Evolutionary conservation across 371 early-diverging fungal genomes (phyloP).

Genomic region (Mortierella sp.): DNA sequence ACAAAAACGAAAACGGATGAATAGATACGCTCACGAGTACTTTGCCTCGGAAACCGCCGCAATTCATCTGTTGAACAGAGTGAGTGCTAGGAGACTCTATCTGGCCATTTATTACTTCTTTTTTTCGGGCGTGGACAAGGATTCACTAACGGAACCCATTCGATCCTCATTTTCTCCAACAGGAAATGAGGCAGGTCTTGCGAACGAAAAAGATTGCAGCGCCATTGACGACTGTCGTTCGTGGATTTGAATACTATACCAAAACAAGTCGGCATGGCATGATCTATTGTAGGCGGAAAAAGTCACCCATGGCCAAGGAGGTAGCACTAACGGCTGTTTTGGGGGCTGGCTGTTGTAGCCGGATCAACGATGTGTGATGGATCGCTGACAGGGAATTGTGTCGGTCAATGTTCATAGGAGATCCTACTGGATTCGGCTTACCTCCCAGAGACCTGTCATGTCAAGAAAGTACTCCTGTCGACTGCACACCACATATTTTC

Average conservation of each 20-base stretch:
- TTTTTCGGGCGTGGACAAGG: not conserved
- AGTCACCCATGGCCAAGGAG: constrained; percentile 59
- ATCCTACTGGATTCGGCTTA: constrained; percentile 67
- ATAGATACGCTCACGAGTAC: constrained; percentile 55
- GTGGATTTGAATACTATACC: constrained; percentile 74
- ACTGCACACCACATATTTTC: constrained; percentile 70
- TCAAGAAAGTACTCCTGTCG: constrained; percentile 70
- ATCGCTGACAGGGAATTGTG: not conserved
- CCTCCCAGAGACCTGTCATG: constrained; percentile 61
- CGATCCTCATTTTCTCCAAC: not conserved
- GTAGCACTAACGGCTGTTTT: constrained; percentile 24
- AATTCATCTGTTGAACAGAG: constrained; percentile 45
- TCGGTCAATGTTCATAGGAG: constrained; percentile 48
- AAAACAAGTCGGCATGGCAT: constrained; percentile 66
- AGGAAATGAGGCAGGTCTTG: constrained; percentile 69
- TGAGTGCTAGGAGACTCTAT: constrained; percentile 2
- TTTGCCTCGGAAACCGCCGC: constrained; percentile 48
- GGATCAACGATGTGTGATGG: too few relatives aligned
- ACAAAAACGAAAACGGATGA: too few relatives aligned
- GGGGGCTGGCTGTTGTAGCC: too few relatives aligned
- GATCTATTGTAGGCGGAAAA: constrained; percentile 65
- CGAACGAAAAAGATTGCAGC: constrained; percentile 57
- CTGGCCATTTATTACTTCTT: not conserved
- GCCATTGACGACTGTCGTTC: constrained; percentile 62
- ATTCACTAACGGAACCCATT: not conserved